A percentile compares a stretch with the other conserved stretches of the same genome.
phyloP scores from a whole-genome alignment of 2,329 filamentous ascomycete genomes.

The Plectosphaerella cucumerina region DNA sequence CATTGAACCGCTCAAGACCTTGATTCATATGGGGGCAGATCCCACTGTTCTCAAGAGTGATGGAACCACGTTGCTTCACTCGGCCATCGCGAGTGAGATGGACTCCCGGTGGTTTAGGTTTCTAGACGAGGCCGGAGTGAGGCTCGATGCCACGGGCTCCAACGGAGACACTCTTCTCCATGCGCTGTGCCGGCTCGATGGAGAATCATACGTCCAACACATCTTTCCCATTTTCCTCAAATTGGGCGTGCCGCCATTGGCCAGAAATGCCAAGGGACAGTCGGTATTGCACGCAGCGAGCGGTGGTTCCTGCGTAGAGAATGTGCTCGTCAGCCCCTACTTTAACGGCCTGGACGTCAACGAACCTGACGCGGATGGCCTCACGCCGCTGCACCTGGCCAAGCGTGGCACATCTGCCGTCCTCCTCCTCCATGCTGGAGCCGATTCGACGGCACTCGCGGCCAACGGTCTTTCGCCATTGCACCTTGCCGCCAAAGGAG shows the following conservation, averaged over 20 bases:
- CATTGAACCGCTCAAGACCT: neutral
- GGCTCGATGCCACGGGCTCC: neutral
- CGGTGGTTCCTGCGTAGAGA: neutral
- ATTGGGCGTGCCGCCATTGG: neutral
- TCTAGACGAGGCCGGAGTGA: neutral
- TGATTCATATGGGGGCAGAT: constrained; percentile 10
- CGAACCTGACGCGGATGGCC: constrained; percentile 4
- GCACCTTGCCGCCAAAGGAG: constrained; percentile 30
- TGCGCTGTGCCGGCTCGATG: neutral
- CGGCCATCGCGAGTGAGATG: neutral
- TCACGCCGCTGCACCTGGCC: constrained; percentile 19
- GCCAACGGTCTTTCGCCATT: constrained; percentile 30
- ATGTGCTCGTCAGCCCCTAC: neutral
- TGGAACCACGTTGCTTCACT: constrained; percentile 15
- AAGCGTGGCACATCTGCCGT: constrained; percentile 14
- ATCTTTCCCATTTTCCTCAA: neutral
- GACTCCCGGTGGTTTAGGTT: neutral
- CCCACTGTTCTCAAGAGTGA: constrained; percentile 9
- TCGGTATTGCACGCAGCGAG: neutral
- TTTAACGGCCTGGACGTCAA: neutral
- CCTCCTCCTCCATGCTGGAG: constrained; percentile 29
- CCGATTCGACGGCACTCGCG: constrained; percentile 24
- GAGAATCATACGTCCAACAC: neutral
- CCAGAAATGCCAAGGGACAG: neutral
- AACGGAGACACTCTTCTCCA: neutral